Evolutionary conservation across 768 basidiomycete genomes (phyloP).

Genomic region (Nevesoporus exiguus): DNA sequence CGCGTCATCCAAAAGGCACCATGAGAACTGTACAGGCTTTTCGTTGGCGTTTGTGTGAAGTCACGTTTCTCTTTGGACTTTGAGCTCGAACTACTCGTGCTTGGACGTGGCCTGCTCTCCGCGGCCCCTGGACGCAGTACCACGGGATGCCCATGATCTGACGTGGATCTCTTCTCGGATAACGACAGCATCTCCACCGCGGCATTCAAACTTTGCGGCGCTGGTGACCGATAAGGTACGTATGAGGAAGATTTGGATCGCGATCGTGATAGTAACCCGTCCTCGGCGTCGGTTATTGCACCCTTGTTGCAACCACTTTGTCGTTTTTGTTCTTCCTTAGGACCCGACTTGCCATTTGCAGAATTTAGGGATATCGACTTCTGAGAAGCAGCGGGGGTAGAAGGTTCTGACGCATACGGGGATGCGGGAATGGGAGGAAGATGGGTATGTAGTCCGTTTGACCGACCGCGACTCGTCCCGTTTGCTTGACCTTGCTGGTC

Average conservation of each 20-base stretch:
- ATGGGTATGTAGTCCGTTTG: constrained; percentile 34
- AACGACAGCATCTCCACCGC: constrained; percentile 60
- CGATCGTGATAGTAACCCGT: constrained; percentile 43
- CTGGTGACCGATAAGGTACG: constrained; percentile 50
- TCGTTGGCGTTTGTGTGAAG: constrained; percentile 42
- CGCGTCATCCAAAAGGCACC: constrained; percentile 34
- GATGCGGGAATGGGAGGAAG: constrained; percentile 69
- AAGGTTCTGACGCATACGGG: constrained; percentile 60
- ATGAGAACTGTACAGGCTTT: constrained; percentile 40
- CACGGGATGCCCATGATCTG: constrained; percentile 26
- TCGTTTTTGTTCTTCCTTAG: constrained; percentile 35
- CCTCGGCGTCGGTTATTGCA: constrained; percentile 28
- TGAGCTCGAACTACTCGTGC: constrained; percentile 28
- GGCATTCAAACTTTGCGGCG: constrained; percentile 69
- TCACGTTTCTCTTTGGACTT: constrained; percentile 32
- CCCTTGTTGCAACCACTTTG: constrained; percentile 25
- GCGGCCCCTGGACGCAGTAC: constrained; percentile 13
- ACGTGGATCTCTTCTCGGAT: constrained; percentile 28
- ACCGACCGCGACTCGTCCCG: constrained; percentile 29
- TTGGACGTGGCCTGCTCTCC: constrained; percentile 32
- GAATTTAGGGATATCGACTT: constrained; percentile 38
- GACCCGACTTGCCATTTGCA: constrained; percentile 31
- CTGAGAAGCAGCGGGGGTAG: constrained; percentile 53
- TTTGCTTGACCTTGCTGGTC: constrained; percentile 27
- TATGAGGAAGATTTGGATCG: constrained; percentile 55